Evolutionary conservation across 306 rosid species (phyloP).

Genomic region (Vachellia pachyceras): DNA sequence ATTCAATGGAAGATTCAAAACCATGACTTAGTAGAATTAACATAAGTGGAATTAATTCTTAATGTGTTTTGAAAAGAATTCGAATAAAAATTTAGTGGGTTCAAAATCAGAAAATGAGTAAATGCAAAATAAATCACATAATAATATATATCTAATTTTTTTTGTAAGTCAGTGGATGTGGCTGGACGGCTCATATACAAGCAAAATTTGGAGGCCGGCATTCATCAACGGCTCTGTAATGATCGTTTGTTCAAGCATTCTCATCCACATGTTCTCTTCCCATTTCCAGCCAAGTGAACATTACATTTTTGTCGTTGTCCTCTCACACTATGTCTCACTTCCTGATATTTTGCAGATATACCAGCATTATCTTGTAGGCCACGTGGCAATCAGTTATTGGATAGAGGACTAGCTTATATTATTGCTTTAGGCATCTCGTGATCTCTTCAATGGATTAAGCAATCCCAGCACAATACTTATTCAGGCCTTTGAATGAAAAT

Average conservation of each 20-base stretch:
- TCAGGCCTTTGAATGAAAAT: not conserved
- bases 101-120: too few species aligned
- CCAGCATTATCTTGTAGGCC: slow-evolving; percentile 27
- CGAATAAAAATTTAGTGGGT: too few species aligned
- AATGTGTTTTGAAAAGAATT: too few species aligned
- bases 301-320: not conserved
- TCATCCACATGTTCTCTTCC: not conserved
- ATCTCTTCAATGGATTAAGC: not conserved
- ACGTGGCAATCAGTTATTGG: slow-evolving; percentile 33
- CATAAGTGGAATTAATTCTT: too few species aligned
- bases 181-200: too few species aligned
- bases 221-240: not conserved
- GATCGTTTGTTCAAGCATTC: not conserved
- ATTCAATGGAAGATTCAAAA: too few species aligned
- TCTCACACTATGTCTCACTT: not conserved
- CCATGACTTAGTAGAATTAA: too few species aligned
- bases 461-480: too few species aligned
- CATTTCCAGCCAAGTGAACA: not conserved
- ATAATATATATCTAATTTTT: too few species aligned
- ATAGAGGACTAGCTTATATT: not conserved
- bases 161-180: too few species aligned
- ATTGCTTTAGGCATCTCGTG: slow-evolving; percentile 19
- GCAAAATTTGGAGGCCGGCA: too few species aligned
- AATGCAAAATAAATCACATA: too few species aligned
- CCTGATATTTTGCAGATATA: slow-evolving; percentile 8